Base-by-base conservation (phyloP, 1,139 yeast species). In the Saccharomycopsis crataegensis region DNA sequence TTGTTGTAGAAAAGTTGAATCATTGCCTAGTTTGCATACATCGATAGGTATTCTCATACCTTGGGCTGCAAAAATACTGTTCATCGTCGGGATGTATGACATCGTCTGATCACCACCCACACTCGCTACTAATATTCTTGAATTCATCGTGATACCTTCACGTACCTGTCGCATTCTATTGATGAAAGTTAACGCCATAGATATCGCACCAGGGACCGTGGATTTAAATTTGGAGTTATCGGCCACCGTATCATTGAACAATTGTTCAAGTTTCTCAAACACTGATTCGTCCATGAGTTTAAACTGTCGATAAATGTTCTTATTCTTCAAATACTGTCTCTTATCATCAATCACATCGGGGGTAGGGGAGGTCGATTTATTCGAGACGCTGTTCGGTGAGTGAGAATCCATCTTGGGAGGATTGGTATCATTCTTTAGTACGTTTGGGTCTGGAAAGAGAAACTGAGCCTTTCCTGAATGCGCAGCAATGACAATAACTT, bases 21-120 rank as follows among this genome's bases (percentile, higher is more conserved):
- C 79, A 14, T 74, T 73, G 1, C 93, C 93, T 49, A 94, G 71
- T 65, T 91, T 90, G 57, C 94, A 91, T 17, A 91, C 90, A 67
- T 94, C 98, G 14, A 93, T 83, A 2, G 96, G 87, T 11, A 93
- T 82, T 63, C 83, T 84, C 83, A 87, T 79, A 67, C 90, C 90
- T 62, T 93, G 97, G 0, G 99, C 96, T 0, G 98, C 94, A 70
- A 94, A 94, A 46, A 93, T 91, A 60, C 94, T 79, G 68, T 94
- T 94, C 99, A 94, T 94, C 49, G 90, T 83, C 4, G 98, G 88
- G 45, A 93, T 88, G 67, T 94, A 94, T 57, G 88, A 88, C 52
- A 89, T 73, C 22, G 89, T 82, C 55, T 83, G 82, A 61, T 89
- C 94, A 59, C 84, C 90, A 59, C 85, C 82, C 17, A 86, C 84